Base-by-base conservation (phyloP, 176 grass and related monocot genomes). In the Puya raimondii region DNA sequence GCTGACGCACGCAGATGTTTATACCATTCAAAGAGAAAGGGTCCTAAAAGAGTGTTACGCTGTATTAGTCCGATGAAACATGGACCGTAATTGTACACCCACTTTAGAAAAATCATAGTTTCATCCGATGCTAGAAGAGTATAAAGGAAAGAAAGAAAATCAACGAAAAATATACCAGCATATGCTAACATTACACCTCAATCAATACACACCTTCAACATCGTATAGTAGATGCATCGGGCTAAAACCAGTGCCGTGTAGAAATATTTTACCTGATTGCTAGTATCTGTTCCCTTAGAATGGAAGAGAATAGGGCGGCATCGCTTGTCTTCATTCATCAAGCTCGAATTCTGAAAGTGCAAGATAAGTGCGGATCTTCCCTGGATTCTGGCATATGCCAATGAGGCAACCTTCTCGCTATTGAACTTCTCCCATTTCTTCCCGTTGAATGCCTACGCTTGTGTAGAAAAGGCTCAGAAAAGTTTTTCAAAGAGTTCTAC, bases 391-490 rank as follows among this genome's bases (percentile, higher is more conserved):
- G 86, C 89, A 77, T 97, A 97, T n/a, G 89, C 89, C 74, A 97
- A 61, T 27, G 82, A 92, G 10, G 94, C 94, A 68, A 97, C 89
- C 69, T 97, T 97, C 67, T 97, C 94, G 11, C 94, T 97, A 78
- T 97, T 97, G 23, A 97, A 97, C 74, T 97, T 97, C 80, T 97
- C 94, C 94, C 94, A 97, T 81, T 90, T 97, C 65, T 97, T 97
- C 69, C 89, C 89, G 75, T 93, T 90, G 21, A 97, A 97, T 11
- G 80, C 71, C 93, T 96, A 81, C 52, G 18, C 25, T 58, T 23
- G 29, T 16, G 63, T 22, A 61, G 61, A 23, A 47, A 50, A 20
- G 23, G 0, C n/a, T 53, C 47, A 47, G 22, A 6, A 79, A 17
- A 64, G 13, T 4, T 49, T 14, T 22, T 1, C 9, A 56, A 53